Conservation (phyloP, 1,284 basidiomycete species). For the Stereum hirsutum region DNA sequence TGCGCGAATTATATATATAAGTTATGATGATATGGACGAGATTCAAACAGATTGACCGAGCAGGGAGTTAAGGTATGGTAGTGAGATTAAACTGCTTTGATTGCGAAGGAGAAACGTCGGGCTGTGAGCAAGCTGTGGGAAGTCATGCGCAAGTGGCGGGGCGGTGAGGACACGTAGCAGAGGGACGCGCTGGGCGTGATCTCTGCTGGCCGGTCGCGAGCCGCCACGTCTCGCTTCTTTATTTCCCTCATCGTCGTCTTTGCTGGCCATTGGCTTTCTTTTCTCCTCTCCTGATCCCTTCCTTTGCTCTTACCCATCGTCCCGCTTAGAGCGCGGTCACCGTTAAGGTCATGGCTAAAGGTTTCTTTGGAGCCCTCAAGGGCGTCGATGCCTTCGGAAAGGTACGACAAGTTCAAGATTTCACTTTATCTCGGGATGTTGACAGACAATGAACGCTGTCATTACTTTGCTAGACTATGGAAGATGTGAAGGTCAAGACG, state of each 20-base stretch:
- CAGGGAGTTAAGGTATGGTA: no score
- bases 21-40: no score
- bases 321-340: background rate
- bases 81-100: no score
- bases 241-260: background rate
- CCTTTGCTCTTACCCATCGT: conserved; percentile 7
- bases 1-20: no score
- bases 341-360: conserved; percentile 70
- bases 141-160: conserved; percentile 2
- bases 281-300: conserved; percentile 13
- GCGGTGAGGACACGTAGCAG: conserved; percentile 8
- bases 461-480: conserved; percentile 65
- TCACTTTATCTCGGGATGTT: conserved; percentile 9
- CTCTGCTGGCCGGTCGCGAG: background rate
- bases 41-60: no score
- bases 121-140: no score
- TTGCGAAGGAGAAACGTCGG: no score
- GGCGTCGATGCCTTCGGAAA: conserved; percentile 98
- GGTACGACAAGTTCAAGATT: conserved; percentile 41
- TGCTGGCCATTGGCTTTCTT: conserved; percentile 14
- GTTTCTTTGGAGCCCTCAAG: conserved; percentile 64
- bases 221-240: background rate
- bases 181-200: background rate
- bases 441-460: background rate
- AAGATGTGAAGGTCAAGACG: conserved; percentile 97